Percentiles rank a stretch among this genome's conserved stretches.
Evolutionary conservation across 1,284 basidiomycete genomes (phyloP).

Genomic region (Schizopora paradoxa): DNA sequence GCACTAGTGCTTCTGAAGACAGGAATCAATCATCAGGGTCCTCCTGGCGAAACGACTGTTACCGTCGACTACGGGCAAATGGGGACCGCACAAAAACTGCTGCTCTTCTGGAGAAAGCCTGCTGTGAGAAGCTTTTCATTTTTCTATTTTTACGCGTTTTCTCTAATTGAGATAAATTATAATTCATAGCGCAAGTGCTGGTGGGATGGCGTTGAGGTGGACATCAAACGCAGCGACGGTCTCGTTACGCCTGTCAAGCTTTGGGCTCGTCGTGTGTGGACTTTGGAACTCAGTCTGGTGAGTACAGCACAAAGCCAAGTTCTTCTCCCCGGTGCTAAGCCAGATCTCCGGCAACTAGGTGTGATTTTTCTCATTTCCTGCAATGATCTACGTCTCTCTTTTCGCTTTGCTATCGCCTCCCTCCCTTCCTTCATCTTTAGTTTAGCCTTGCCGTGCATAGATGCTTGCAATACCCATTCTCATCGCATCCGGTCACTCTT

Average conservation of each 20-base stretch:
- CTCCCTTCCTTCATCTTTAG: neutral
- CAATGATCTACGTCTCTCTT: too few relatives aligned
- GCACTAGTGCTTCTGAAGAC: conserved; percentile 97
- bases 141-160: conserved; percentile 14
- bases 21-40: conserved; percentile 73
- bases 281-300: conserved; percentile 91
- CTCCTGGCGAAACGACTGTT: conserved; percentile 57
- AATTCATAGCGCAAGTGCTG: conserved; percentile 86
- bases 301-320: conserved; percentile 36
- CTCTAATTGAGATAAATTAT: conserved; percentile 9
- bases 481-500: too few relatives aligned
- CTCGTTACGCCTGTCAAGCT: conserved; percentile 70
- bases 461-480: too few relatives aligned
- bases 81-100: conserved; percentile 94
- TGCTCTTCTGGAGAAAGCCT: conserved; percentile 98
- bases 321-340: too few relatives aligned
- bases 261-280: conserved; percentile 99
- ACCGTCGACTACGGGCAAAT: conserved; percentile 89
- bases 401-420: too few relatives aligned
- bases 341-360: too few relatives aligned
- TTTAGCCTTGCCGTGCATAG: too few relatives aligned
- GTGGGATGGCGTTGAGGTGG: conserved; percentile 98
- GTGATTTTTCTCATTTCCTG: too few relatives aligned
- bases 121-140: conserved; percentile 49
- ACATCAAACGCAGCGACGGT: conserved; percentile 53